Conservation (phyloP, 1,139 yeast genomes). For the Debaryomycetaceae sp. region DNA sequence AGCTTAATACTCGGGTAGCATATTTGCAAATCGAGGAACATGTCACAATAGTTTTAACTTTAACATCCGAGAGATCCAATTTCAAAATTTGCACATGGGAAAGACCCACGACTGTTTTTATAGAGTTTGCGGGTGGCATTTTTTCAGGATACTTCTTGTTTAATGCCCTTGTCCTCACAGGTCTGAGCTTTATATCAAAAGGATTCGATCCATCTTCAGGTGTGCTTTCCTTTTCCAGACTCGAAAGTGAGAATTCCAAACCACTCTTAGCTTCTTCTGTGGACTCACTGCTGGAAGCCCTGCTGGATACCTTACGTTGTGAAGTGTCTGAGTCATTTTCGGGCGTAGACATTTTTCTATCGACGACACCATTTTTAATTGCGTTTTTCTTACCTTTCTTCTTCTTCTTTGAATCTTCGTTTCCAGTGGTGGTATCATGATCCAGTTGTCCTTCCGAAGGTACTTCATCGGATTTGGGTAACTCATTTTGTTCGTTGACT, state of each 20-base stretch:
- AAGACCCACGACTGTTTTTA: conserved; percentile 41
- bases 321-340: conserved; percentile 5
- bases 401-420: background rate
- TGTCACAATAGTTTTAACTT: conserved; percentile 35
- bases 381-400: background rate
- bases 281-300: no score
- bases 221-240: background rate
- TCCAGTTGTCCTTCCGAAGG: background rate
- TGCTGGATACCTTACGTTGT: background rate
- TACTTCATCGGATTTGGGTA: background rate
- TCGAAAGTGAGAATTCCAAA: background rate
- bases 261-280: background rate
- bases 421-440: background rate
- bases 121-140: conserved; percentile 34
- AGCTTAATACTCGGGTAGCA: conserved; percentile 26
- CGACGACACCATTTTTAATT: conserved; percentile 4
- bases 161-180: conserved; percentile 26
- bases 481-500: background rate
- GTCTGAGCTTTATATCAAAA: conserved; percentile 29
- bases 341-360: conserved; percentile 10
- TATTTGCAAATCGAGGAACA: conserved; percentile 32
- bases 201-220: conserved; percentile 13
- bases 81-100: conserved; percentile 35
- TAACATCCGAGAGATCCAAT: conserved; percentile 35
- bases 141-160: conserved; percentile 29